phyloP scores from a whole-genome alignment of 495 filamentous ascomycete species.

The Aspergillus cavernicola region DNA sequence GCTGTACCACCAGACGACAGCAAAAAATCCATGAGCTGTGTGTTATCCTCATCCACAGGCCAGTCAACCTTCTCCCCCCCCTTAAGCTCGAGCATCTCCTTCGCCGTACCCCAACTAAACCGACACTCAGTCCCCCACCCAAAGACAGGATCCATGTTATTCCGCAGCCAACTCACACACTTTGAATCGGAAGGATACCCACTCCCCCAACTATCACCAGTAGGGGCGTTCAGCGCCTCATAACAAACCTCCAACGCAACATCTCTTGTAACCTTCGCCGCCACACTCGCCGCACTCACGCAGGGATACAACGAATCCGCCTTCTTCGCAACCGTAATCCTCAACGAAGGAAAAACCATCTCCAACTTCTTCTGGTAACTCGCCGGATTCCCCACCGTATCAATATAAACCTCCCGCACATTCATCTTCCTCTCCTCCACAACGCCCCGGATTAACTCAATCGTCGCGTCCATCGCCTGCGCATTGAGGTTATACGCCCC shows the following conservation, averaged over 20 bases:
- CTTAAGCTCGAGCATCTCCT: conserved; percentile 78
- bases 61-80: conserved; percentile 72
- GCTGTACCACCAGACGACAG: conserved; percentile 22
- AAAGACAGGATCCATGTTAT: conserved; percentile 87
- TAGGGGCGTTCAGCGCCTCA: conserved; percentile 33
- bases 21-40: conserved; percentile 74
- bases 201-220: conserved; percentile 66
- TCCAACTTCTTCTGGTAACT: conserved; percentile 82
- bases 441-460: conserved; percentile 75
- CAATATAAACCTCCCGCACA: conserved; percentile 86
- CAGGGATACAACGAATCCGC: conserved; percentile 91
- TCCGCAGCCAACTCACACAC: conserved; percentile 75
- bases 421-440: conserved; percentile 67
- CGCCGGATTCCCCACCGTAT: conserved; percentile 82
- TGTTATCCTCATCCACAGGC: conserved; percentile 67
- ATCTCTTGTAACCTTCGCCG: conserved; percentile 93
- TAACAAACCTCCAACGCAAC: conserved; percentile 77
- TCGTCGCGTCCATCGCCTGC: conserved; percentile 94
- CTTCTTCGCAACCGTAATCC: conserved; percentile 92
- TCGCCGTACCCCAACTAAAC: conserved; percentile 93
- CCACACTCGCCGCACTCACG: conserved; percentile 89
- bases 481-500: conserved; percentile 88
- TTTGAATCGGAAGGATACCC: conserved; percentile 90
- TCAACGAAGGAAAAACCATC: conserved; percentile 72
- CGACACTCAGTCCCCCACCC: conserved; percentile 91